A percentile compares a stretch with the other conserved stretches of the same genome.
phyloP scores from a whole-genome alignment of 345 rosid genomes.

The Psidium guajava region DNA sequence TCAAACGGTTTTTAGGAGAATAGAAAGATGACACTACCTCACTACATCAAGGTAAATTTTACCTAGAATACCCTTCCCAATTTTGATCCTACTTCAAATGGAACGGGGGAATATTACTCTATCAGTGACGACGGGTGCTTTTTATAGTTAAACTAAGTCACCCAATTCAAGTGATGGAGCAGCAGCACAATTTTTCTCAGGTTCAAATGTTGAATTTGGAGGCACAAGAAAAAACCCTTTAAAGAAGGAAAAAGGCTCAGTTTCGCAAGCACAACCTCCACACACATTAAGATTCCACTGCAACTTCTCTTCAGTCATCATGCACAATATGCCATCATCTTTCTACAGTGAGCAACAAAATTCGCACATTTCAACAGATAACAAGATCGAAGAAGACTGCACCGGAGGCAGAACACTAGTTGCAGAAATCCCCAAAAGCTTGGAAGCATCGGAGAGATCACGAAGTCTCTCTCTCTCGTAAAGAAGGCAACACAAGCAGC shows the following conservation, averaged over 20 bases:
- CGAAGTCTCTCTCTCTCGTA: background rate
- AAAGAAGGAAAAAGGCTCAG: background rate
- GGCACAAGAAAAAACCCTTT: background rate
- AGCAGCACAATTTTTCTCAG: background rate
- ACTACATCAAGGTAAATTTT: background rate
- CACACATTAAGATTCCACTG: background rate
- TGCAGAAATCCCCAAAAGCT: background rate
- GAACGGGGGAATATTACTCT: background rate
- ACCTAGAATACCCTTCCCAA: background rate
- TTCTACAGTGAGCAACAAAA: background rate
- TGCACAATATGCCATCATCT: background rate
- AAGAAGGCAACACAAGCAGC: background rate
- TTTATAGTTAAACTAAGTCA: background rate
- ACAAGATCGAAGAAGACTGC: background rate
- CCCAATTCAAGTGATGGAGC: background rate
- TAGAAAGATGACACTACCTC: background rate
- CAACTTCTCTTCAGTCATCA: background rate
- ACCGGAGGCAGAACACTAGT: background rate
- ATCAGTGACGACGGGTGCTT: background rate
- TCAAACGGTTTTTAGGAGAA: background rate
- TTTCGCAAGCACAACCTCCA: background rate
- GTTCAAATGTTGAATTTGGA: background rate
- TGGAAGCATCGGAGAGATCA: background rate
- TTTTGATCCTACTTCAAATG: background rate
- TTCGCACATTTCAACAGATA: background rate